phyloP scores from a whole-genome alignment of 2,329 filamentous ascomycete genomes.

The Beauveria pseudobassiana region DNA sequence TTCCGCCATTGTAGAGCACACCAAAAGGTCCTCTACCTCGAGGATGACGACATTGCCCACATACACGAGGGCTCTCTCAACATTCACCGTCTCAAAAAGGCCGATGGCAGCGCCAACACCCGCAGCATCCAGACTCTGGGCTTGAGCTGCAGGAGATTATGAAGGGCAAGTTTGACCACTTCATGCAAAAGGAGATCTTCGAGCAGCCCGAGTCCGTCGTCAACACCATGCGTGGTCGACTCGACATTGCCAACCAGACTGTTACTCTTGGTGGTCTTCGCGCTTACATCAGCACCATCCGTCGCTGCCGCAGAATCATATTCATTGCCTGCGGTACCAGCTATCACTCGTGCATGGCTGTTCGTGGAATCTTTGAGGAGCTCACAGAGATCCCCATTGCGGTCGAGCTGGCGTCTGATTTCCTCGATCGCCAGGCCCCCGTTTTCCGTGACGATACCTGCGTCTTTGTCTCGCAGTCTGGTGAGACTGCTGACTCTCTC shows the following conservation, averaged over 20 bases:
- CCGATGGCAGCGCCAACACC: slow-evolving; percentile 92
- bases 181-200: slow-evolving; percentile 99
- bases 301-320: slow-evolving; percentile 92
- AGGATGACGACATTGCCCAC: slow-evolving; percentile 99
- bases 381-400: slow-evolving; percentile 95
- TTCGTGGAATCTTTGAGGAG: slow-evolving; percentile 96
- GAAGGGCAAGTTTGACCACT: slow-evolving; percentile 99
- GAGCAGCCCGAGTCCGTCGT: slow-evolving; percentile 98
- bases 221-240: slow-evolving; percentile 99
- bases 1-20: slow-evolving; percentile 97
- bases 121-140: slow-evolving; percentile 95
- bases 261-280: slow-evolving; percentile 93
- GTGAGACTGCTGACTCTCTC: slow-evolving; percentile 95
- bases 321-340: slow-evolving; percentile 99
- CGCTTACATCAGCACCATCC: slow-evolving; percentile 94
- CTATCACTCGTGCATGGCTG: slow-evolving; percentile 99
- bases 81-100: slow-evolving; percentile 96
- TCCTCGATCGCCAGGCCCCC: slow-evolving; percentile 90
- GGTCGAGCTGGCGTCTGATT: slow-evolving; percentile 95
- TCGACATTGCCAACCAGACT: slow-evolving; percentile 87
- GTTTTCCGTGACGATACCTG: slow-evolving; percentile 99
- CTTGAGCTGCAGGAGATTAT: slow-evolving; percentile 99
- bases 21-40: slow-evolving; percentile 99
- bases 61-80: slow-evolving; percentile 98
- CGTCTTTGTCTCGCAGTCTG: slow-evolving; percentile 97